phyloP scores from a whole-genome alignment of 208 protist genomes.

The Herpetomonas tarakana region DNA sequence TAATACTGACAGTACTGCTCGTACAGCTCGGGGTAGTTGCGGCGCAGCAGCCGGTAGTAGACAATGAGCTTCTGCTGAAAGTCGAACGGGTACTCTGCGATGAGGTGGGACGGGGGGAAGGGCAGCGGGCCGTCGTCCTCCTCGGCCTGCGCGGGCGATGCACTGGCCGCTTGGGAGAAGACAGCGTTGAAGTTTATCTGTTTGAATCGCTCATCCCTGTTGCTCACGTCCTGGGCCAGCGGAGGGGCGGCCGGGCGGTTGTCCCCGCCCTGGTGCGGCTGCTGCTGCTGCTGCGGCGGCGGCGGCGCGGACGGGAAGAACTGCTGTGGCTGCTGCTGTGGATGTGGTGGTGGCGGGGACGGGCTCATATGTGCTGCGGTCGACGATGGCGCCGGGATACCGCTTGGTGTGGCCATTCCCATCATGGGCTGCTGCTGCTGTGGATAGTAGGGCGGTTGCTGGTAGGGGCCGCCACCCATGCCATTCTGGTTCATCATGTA shows the following conservation, averaged over 20 bases:
- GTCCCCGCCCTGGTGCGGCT: too few relatives aligned
- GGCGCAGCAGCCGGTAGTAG: constrained; percentile 44
- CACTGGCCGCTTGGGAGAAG: constrained; percentile 11
- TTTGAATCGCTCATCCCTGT: constrained; percentile 8
- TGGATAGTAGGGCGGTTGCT: too few relatives aligned
- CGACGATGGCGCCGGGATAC: too few relatives aligned
- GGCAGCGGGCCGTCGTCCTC: constrained; percentile 32
- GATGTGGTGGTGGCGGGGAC: too few relatives aligned
- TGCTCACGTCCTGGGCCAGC: neutral
- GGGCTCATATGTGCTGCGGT: too few relatives aligned
- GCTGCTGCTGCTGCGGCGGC: too few relatives aligned
- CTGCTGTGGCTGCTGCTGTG: too few relatives aligned
- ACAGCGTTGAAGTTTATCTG: constrained; percentile 24
- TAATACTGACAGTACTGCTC: constrained; percentile 59
- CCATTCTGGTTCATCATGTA: constrained; percentile 19
- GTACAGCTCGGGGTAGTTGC: constrained; percentile 50
- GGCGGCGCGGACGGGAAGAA: too few relatives aligned
- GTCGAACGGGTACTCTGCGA: constrained; percentile 40
- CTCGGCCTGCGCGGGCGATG: constrained; percentile 11
- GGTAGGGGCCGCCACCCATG: too few relatives aligned
- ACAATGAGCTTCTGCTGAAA: constrained; percentile 46
- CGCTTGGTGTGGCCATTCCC: too few relatives aligned
- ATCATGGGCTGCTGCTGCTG: too few relatives aligned
- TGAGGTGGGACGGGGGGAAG: constrained; percentile 43
- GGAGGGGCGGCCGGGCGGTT: too few relatives aligned